These are phyloP conservation scores for Corymbia calophylla DNA, from an alignment of 441 rosid genomes.

Conservation along the genomic window DNA sequence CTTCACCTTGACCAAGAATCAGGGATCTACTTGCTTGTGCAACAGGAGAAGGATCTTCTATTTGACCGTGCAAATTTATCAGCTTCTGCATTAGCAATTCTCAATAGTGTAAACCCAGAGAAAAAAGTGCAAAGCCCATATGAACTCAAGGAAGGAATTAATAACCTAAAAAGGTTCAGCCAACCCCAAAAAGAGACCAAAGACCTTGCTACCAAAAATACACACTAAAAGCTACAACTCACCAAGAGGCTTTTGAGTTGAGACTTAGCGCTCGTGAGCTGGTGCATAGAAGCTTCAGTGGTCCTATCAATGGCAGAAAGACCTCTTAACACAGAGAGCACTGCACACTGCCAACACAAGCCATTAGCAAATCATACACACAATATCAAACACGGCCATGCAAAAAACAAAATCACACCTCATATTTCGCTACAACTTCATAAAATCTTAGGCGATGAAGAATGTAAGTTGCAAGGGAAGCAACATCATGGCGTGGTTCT, in stretches of 20 bases:
- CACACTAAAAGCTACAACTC: slow-evolving; percentile 20
- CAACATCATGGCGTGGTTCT: slow-evolving; percentile 78
- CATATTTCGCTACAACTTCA: slow-evolving; percentile 89
- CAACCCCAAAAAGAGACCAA: not conserved
- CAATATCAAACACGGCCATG: not conserved
- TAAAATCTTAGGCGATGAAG: slow-evolving; percentile 87
- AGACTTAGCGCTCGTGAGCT: slow-evolving; percentile 53
- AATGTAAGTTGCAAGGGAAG: slow-evolving; percentile 67
- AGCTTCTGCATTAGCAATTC: slow-evolving; percentile 65
- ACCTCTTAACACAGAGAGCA: slow-evolving; percentile 56
- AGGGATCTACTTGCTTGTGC: slow-evolving; percentile 60
- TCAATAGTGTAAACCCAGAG: not conserved
- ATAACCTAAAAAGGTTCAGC: slow-evolving; percentile 1
- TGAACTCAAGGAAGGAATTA: slow-evolving; percentile 6
- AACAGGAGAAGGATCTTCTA: slow-evolving; percentile 90
- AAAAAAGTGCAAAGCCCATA: slow-evolving; percentile 9
- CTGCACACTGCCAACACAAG: slow-evolving; percentile 54
- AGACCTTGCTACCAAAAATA: not conserved
- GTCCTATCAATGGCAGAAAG: slow-evolving; percentile 34
- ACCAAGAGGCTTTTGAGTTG: slow-evolving; percentile 87
- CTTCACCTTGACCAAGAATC: slow-evolving; percentile 67
- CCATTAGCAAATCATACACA: not conserved
- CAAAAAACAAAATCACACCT: slow-evolving; percentile 38
- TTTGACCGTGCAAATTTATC: slow-evolving; percentile 59
- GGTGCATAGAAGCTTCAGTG: slow-evolving; percentile 26